Evolutionary conservation across 1,284 basidiomycete species (phyloP).

Genomic region (Leccinum angustisporum): DNA sequence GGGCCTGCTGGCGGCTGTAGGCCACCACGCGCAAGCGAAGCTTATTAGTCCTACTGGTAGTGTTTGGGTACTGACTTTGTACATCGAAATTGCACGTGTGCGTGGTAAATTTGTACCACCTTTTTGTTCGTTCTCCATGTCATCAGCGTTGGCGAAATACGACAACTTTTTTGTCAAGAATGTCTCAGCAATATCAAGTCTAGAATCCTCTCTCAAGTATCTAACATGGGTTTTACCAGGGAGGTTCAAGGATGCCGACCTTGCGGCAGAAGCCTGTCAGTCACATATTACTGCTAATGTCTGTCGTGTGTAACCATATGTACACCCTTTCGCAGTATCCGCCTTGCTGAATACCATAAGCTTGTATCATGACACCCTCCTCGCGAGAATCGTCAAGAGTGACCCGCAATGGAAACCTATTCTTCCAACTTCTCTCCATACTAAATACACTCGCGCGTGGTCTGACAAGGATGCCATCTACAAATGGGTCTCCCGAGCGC

Average conservation of each 20-base stretch:
- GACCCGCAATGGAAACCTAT: conserved; percentile 68
- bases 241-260: conserved; percentile 94
- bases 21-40: conserved; percentile 11
- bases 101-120: conserved; percentile 12
- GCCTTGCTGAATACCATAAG: conserved; percentile 72
- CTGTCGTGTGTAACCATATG: conserved; percentile 19
- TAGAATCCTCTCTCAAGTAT: conserved; percentile 87
- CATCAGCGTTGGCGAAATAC: conserved; percentile 60
- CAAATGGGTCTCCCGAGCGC: conserved; percentile 70
- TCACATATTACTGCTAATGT: conserved; percentile 29
- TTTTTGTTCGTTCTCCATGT: conserved; percentile 34
- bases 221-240: conserved; percentile 95
- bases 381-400: conserved; percentile 62
- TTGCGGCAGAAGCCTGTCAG: conserved; percentile 89
- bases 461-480: conserved; percentile 64
- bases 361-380: conserved; percentile 86
- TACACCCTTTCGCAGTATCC: conserved; percentile 50
- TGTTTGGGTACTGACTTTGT: conserved; percentile 31
- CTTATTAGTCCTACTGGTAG: background rate
- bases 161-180: conserved; percentile 83
- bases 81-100: conserved; percentile 10
- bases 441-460: conserved; percentile 85
- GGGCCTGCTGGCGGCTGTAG: background rate
- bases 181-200: conserved; percentile 78
- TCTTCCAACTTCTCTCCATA: conserved; percentile 66